Base-by-base conservation (phyloP, 345 rosid genomes). In the Kandelia obovata region DNA sequence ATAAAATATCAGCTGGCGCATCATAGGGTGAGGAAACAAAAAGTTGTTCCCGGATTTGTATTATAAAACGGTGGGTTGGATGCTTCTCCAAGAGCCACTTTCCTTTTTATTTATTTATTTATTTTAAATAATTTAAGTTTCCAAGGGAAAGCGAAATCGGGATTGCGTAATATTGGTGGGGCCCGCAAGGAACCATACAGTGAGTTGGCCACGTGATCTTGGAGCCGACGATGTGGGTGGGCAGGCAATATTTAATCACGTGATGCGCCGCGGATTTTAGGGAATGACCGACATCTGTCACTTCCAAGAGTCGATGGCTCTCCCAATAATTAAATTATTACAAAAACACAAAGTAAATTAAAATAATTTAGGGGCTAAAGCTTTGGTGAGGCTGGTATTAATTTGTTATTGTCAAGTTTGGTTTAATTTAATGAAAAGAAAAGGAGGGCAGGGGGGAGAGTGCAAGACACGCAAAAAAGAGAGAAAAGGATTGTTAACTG, bases 121-220 rank as follows among this genome's bases (percentile, higher is more conserved):
- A 1, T 34, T 6, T 3, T 6, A 9, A 19, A 30, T 19, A 30
- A 31, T 26, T 7, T 5, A 0, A 7, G 32, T 13, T 32, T 32
- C 11, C 30, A 0, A 17, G 32, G 7, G 37, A 34, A 61, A 9
- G 34, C 7, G 16, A 53, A 53, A 21, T 8, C 11, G 27, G 26
- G 58, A 53, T 53, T 0, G 26, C 58, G 58, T 53, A 53, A 7
- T 7, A n/a, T 53, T 53, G 23, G 58, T 53, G 23, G 58, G 58
- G 27, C 58, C 26, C 23, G 10, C 58, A 2, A 26, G 49, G 49
- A 34, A 28, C 64, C 21, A 20, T 28, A 15, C 47, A 46, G 43
- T 61, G 47, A 61, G 64, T 61, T 61, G 64, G 64, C 64, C 64
- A 61, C 64, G 64, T 61, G 64, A 61, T 61, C n/a, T 4, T 47